Base-by-base conservation (phyloP, 495 filamentous ascomycete species). In the Xanthoparmelia taractica region DNA sequence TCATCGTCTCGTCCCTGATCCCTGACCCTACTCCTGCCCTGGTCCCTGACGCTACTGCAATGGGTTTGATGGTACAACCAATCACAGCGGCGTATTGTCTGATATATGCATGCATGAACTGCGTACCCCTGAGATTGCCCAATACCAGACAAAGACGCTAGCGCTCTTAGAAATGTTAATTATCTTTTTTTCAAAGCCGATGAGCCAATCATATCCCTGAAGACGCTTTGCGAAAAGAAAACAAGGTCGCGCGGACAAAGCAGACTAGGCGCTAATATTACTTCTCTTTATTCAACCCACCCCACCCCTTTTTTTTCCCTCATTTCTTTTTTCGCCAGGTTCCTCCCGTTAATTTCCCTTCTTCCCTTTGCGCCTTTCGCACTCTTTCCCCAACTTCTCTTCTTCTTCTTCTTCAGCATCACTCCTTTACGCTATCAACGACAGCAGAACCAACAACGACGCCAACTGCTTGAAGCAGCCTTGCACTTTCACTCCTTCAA, bases 401-500 rank as follows among this genome's bases (percentile, higher is more conserved):
- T 31, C 20, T 25, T 54, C 25, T 23, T 58, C 57, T 59, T 61
- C 61, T 37, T 59, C 54, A 67, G 60, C 55, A 58, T 63, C 65
- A 59, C 65, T 67, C 65, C 58, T 65, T 67, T 67, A 47, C 48
- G 57, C 65, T 58, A 57, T 58, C 57, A 34, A 40, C 29, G 40
- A 61, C 62, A 55, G 52, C 50, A n/a, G n/a, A n/a, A n/a, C n/a
- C n/a, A 36, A 10, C 41, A 11, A 20, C 25, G 20, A 63, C 64
- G 64, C 55, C 48, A 52, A 57, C 65, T 67, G 65, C 65, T 67
- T 55, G 65, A 67, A 62, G 61, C 61, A 67, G 65, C 41, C 50
- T 47, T 56, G 58, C 65, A 57, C 61, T 64, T 64, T 59, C 65
- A 67, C 65, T 67, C 65, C 61, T 67, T 67, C 45, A 62, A 67